phyloP scores from a whole-genome alignment of 148 eudicot genomes.

The Camellia lanceoleosa region DNA sequence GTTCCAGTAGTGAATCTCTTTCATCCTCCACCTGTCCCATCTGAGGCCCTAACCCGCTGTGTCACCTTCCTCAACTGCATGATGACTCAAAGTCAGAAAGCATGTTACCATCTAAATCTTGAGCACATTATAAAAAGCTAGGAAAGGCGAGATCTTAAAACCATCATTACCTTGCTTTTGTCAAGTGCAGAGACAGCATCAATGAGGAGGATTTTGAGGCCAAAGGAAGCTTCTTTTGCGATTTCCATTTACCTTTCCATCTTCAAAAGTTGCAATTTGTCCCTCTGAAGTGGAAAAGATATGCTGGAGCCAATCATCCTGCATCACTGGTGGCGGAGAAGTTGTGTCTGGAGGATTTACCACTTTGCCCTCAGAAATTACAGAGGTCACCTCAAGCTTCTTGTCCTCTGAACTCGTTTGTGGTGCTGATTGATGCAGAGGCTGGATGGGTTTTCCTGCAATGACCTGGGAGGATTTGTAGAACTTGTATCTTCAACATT shows the following conservation, averaged over 20 bases:
- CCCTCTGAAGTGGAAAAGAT: slow-evolving; percentile 37
- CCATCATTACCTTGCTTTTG: slow-evolving; percentile 75
- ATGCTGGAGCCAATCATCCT: slow-evolving; percentile 30
- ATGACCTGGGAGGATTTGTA: slow-evolving; percentile 15
- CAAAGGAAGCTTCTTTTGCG: slow-evolving; percentile 59
- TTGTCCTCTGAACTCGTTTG: slow-evolving; percentile 26
- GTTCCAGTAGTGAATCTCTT: slow-evolving; percentile 70
- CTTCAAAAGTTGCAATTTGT: slow-evolving; percentile 30
- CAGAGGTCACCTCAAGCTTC: slow-evolving; percentile 20
- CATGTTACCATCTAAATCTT: neutral
- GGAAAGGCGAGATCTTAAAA: neutral
- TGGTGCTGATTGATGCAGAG: slow-evolving; percentile 11
- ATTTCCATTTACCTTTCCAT: slow-evolving; percentile 42
- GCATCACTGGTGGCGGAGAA: slow-evolving; percentile 24
- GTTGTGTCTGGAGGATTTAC: slow-evolving; percentile 26
- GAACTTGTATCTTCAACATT: slow-evolving; percentile 19
- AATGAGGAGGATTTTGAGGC: slow-evolving; percentile 85
- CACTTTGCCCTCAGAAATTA: slow-evolving; percentile 21
- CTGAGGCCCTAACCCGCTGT: slow-evolving; percentile 43
- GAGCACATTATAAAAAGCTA: neutral
- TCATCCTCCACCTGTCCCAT: slow-evolving; percentile 50
- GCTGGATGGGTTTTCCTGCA: slow-evolving; percentile 17
- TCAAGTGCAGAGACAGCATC: slow-evolving; percentile 80
- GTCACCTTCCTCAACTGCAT: slow-evolving; percentile 66
- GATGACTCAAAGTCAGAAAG: neutral